These are phyloP conservation scores for Cornus controversa DNA, from an alignment of 148 eudicot species.

Conservation along the genomic window DNA sequence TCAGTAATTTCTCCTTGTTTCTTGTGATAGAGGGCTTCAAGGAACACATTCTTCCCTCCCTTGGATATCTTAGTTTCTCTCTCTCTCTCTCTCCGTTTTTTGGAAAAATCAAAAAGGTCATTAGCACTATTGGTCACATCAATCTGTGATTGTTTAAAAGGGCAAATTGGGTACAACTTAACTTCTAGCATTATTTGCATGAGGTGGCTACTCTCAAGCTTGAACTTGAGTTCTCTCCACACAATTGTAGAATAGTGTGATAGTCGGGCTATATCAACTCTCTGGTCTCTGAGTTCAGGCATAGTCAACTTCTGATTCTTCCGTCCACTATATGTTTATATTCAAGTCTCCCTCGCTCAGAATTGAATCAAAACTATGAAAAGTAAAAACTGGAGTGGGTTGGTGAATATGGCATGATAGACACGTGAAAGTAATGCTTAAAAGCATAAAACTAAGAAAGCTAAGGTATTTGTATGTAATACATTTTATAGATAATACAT, in stretches of 20 bases:
- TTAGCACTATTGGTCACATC: too few relatives aligned
- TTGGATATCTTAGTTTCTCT: too few relatives aligned
- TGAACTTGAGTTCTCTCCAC: background rate
- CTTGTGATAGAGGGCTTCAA: too few relatives aligned
- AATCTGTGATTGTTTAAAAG: too few relatives aligned
- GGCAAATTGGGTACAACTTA: too few relatives aligned
- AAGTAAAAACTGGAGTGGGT: background rate
- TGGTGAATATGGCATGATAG: background rate
- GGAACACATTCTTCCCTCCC: too few relatives aligned
- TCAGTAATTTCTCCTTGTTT: too few relatives aligned
- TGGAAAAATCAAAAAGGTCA: too few relatives aligned
- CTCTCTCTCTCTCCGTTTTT: too few relatives aligned
- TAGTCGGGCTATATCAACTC: background rate
- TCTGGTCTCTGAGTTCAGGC: background rate
- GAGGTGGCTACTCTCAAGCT: background rate
- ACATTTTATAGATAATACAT: too few relatives aligned
- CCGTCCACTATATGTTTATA: background rate
- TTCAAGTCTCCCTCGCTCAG: background rate
- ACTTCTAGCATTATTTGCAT: background rate
- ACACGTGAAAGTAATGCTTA: background rate
- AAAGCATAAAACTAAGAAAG: too few relatives aligned
- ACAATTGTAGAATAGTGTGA: background rate
- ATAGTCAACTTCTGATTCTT: background rate
- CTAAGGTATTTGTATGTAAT: too few relatives aligned
- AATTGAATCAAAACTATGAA: background rate